Base-by-base conservation (phyloP, 2,329 filamentous ascomycete species). In the Graphiopsis chlorocephala region DNA sequence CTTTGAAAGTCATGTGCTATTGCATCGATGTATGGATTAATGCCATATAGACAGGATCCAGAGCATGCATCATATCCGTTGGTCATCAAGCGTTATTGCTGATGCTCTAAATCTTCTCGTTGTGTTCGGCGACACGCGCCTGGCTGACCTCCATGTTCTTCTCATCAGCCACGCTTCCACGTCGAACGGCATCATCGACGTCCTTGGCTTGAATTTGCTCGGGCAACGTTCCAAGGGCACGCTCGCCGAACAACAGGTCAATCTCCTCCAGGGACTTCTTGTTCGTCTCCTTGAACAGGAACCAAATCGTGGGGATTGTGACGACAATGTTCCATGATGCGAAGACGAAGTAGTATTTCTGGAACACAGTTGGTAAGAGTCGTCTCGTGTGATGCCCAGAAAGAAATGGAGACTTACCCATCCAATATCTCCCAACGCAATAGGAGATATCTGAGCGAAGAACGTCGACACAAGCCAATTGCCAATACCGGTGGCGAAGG, bases 381-480 rank as follows among this genome's bases (percentile, higher is more conserved):
- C 26, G 3, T 42, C 3, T 20, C 14, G 5, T 15, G 1, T 20
- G 15, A 15, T 3, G 17, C 17, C 12, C 11, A 11, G 10, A 35
- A 17, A 15, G 20, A 5, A 35, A 63, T 11, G 38, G 38, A 15
- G 29, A 47, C 31, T 58, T 42, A 87, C 78, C 81, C 81, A 85
- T 38, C 52, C 55, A 47, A 86, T 80, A 2, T 79, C 71, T 0
- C 74, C 78, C 2, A 84, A 72, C 0, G 81, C 85, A 62, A 82
- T 82, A 0, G 85, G 86, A 2, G 81, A 83, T 3, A 87, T 81
- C 70, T 88, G 86, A 8, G 81, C 82, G 79, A 85, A 88, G 29
- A 88, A 78, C 0, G 85, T 86, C 31, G 83, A 82, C 17, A 87
- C 83, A 3, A 85, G 77, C 85, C 84, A 87, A 68, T 86, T 87